These are phyloP conservation scores for Neurospora sp. DNA, from an alignment of 2,329 filamentous ascomycete genomes.

Conservation along the genomic window DNA sequence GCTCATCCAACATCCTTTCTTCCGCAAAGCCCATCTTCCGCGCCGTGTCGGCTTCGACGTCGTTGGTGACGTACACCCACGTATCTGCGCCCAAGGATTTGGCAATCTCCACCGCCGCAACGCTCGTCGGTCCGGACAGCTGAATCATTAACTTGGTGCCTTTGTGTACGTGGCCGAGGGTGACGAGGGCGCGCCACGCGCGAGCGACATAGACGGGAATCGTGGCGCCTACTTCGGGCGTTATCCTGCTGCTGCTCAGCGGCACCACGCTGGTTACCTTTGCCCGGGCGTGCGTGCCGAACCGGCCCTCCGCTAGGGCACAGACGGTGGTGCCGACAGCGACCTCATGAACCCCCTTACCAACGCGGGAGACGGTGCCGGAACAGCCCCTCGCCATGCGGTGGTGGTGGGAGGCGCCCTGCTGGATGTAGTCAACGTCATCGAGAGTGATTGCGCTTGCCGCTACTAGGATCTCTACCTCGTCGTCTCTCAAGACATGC, in stretches of 20 bases:
- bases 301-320: slow-evolving; percentile 13
- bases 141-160: slow-evolving; percentile 17
- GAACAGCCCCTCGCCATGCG: slow-evolving; percentile 12
- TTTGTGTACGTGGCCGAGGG: slow-evolving; percentile 10
- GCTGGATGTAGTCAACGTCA: slow-evolving; percentile 9
- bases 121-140: slow-evolving; percentile 12
- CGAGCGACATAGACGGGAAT: slow-evolving; percentile 11
- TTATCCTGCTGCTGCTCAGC: slow-evolving; percentile 7
- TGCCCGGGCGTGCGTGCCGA: slow-evolving; percentile 13
- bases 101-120: slow-evolving; percentile 14
- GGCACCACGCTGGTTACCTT: slow-evolving; percentile 10
- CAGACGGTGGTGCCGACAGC: slow-evolving; percentile 12
- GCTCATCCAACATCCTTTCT: slow-evolving; percentile 9
- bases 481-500: slow-evolving; percentile 10
- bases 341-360: slow-evolving; percentile 9
- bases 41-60: slow-evolving; percentile 7
- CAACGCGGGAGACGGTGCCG: slow-evolving; percentile 17
- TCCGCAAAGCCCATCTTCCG: slow-evolving; percentile 6
- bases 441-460: slow-evolving; percentile 15
- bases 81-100: slow-evolving; percentile 8
- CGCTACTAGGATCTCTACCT: slow-evolving; percentile 18
- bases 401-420: neutral
- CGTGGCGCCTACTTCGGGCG: slow-evolving; percentile 11
- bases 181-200: slow-evolving; percentile 13
- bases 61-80: slow-evolving; percentile 12